Percentiles rank a stretch among this genome's conserved stretches.
Conservation (phyloP, 1,139 yeast species). For the Chernovozyma sophiae-reginae region DNA sequence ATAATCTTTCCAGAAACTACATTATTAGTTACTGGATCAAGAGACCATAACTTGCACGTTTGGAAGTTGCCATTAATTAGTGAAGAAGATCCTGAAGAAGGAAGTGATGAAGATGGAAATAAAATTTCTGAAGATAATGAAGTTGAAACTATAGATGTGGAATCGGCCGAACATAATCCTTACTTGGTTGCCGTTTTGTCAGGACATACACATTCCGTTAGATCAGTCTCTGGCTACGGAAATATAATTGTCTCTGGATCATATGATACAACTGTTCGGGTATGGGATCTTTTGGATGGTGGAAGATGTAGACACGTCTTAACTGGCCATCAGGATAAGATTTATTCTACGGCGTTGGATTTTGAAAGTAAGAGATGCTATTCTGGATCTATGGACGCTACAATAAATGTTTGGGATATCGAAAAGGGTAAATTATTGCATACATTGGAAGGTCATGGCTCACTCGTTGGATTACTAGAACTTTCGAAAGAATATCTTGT, state of each 20-base stretch:
- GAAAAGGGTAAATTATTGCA: constrained; percentile 65
- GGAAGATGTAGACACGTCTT: constrained; percentile 71
- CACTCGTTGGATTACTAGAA: constrained; percentile 82
- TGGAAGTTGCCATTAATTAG: constrained; percentile 76
- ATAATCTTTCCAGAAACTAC: constrained; percentile 62
- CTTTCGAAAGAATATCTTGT: constrained; percentile 77
- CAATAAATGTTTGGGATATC: constrained; percentile 87
- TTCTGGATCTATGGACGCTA: constrained; percentile 89
- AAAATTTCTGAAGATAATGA: constrained; percentile 38
- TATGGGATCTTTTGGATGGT: constrained; percentile 77
- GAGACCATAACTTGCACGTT: constrained; percentile 84
- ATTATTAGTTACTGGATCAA: constrained; percentile 78
- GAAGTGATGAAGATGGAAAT: constrained; percentile 20
- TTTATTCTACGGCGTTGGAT: constrained; percentile 84
- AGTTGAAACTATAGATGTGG: constrained; percentile 25
- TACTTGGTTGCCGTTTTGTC: constrained; percentile 69
- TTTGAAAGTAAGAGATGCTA: constrained; percentile 72
- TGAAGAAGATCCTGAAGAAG: constrained; percentile 27
- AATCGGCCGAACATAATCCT: constrained; percentile 46
- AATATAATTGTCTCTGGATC: constrained; percentile 85
- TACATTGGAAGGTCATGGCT: constrained; percentile 79
- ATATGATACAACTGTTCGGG: constrained; percentile 85
- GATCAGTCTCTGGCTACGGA: constrained; percentile 85
- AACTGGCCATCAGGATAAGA: constrained; percentile 81
- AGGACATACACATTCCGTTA: constrained; percentile 86